phyloP scores from a whole-genome alignment of 2,329 filamentous ascomycete genomes.

The Bimuria novae-zelandiae region DNA sequence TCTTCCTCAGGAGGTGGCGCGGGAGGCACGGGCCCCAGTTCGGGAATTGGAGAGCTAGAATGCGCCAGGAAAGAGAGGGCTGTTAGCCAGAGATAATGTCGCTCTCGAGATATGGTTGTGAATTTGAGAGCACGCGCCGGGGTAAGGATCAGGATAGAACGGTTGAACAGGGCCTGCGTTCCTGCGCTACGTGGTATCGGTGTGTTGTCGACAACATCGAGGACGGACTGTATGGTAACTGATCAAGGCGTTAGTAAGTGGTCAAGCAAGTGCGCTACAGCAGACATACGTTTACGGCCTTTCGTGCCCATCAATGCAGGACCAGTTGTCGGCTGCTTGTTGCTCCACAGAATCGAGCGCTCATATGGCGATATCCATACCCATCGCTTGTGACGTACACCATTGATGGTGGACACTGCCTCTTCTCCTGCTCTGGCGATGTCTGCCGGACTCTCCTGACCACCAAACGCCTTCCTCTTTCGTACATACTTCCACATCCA shows the following conservation, averaged over 20 bases:
- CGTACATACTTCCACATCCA: conserved; percentile 95
- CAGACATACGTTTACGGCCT: conserved; percentile 83
- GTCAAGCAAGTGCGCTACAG: too few relatives aligned
- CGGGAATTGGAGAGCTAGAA: conserved; percentile 78
- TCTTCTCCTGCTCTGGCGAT: conserved; percentile 60
- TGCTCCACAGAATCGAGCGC: conserved; percentile 95
- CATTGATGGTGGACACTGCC: conserved; percentile 68
- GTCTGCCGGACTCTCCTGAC: conserved; percentile 60
- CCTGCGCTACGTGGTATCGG: conserved; percentile 73
- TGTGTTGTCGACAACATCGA: conserved; percentile 96
- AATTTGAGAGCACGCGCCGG: conserved; percentile 94
- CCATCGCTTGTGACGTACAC: conserved; percentile 88
- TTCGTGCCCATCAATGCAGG: conserved; percentile 90
- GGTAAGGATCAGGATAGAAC: conserved; percentile 93
- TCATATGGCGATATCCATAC: conserved; percentile 99
- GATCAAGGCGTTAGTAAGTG: conserved; percentile 18
- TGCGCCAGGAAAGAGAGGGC: conserved; percentile 94
- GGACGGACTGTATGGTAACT: conserved; percentile 94
- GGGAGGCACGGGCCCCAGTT: conserved; percentile 62
- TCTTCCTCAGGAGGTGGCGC: conserved; percentile 35
- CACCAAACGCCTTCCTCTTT: conserved; percentile 86
- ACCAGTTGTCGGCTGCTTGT: conserved; percentile 89
- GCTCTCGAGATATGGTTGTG: conserved; percentile 78
- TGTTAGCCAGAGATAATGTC: conserved; percentile 94
- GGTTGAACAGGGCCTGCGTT: conserved; percentile 71